Base-by-base conservation (phyloP, 2,329 filamentous ascomycete species). In the Pseudocercospora musae region DNA sequence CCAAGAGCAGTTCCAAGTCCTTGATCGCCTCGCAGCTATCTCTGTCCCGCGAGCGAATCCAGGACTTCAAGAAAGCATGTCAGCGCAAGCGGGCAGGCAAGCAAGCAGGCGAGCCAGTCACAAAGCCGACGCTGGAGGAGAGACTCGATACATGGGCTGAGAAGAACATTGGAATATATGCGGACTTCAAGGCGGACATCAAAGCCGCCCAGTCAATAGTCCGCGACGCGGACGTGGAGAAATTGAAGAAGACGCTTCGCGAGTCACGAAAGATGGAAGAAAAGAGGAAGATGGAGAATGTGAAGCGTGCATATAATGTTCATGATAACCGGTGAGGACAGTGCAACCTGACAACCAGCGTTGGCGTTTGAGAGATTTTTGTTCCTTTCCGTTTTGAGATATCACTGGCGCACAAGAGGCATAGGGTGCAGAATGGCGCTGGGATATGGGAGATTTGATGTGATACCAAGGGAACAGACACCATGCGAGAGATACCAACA, bases 1-100 rank as follows among this genome's bases (percentile, higher is more conserved):
- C 61, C 20, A 69, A 66, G 62, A 57, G 49, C 18, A 58, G 23
- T 20, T 58, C 66, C 11, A 66, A 66, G 55, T 62, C 59, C 21
- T 42, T 65, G 48, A 60, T 66, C 31, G 40, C 27, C 20, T 59
- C 52, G 13, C 62, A 50, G 8, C 53, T 68, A 10, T 54, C 49
- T n/a, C 31, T 60, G 42, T 69, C 67, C 20, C 60, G 63, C 11
- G 49, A 64, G 42, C 60, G 63, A 4, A 53, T 66, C 9, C 62
- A 56, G 21, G 58, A 55, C 23, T 42, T 66, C 6, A 62, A 62
- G 57, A 57, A 68, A 23, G 66, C 62, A 25, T 20, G n/a, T 40
- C 27, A 54, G 52, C 52, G 52, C 13, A 54, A 33, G 29, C 52
- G 27, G 2, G 29, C 44, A 44, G 13, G 27, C 20, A 9, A 57